Conservation (phyloP, 164 flowering plant species). For the Piper betle region DNA sequence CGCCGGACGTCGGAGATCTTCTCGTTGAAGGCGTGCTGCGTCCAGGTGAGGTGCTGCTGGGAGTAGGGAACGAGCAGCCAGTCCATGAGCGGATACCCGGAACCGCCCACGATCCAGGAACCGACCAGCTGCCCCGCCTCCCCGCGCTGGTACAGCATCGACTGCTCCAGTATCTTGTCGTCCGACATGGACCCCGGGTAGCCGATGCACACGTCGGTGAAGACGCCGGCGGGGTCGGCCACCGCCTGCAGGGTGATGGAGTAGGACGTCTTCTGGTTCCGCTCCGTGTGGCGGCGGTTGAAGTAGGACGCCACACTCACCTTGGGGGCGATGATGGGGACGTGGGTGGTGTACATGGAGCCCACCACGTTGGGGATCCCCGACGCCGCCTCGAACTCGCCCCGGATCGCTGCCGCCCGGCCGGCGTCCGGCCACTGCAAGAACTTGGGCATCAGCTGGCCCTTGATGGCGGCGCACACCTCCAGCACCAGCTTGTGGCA, state of each 20-base stretch:
- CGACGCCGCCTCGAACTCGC: slow-evolving; percentile 31
- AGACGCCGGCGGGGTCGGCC: slow-evolving; percentile 48
- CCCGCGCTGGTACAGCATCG: slow-evolving; percentile 44
- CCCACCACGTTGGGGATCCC: slow-evolving; percentile 60
- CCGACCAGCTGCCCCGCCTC: slow-evolving; percentile 31
- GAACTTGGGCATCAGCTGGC: slow-evolving; percentile 55
- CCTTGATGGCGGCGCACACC: slow-evolving; percentile 54
- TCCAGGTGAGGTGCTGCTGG: slow-evolving; percentile 62
- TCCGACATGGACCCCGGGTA: slow-evolving; percentile 81
- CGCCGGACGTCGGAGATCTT: slow-evolving; percentile 30
- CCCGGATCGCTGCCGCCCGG: slow-evolving; percentile 43
- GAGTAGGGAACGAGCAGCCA: slow-evolving; percentile 71
- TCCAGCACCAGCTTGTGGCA: slow-evolving; percentile 82
- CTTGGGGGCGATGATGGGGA: slow-evolving; percentile 77
- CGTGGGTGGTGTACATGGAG: slow-evolving; percentile 68
- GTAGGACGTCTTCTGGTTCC: slow-evolving; percentile 78
- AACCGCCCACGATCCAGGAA: slow-evolving; percentile 47
- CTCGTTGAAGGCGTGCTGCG: slow-evolving; percentile 70
- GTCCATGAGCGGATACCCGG: slow-evolving; percentile 50
- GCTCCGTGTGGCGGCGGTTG: slow-evolving; percentile 66
- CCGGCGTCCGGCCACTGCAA: slow-evolving; percentile 57
- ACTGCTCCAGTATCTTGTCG: slow-evolving; percentile 54
- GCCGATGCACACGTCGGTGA: slow-evolving; percentile 72
- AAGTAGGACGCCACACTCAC: slow-evolving; percentile 48
- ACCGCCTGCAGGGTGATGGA: slow-evolving; percentile 78